Evolutionary conservation across 371 early-diverging fungal species (phyloP).

Genomic region (Saksenaea oblongispora): DNA sequence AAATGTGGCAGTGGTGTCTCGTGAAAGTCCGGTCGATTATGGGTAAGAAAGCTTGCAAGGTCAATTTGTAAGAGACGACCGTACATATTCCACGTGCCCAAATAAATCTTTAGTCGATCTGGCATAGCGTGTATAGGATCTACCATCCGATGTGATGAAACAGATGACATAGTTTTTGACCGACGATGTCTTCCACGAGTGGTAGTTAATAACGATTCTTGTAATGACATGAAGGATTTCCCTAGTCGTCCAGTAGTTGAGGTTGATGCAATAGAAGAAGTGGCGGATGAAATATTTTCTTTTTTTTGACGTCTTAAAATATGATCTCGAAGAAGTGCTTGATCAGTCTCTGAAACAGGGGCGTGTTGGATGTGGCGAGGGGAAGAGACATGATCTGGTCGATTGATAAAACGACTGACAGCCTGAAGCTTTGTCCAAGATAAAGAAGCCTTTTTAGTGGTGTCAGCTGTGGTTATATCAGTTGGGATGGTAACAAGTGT

Average conservation of each 20-base stretch:
- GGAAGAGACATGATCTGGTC: neutral
- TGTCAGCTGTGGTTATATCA: neutral
- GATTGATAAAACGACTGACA: slow-evolving; percentile 6
- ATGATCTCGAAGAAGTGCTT: slow-evolving; percentile 3
- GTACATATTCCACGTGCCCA: slow-evolving; percentile 82
- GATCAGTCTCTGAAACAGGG: neutral
- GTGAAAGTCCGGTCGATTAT: slow-evolving; percentile 10
- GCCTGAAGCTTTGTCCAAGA: slow-evolving; percentile 14
- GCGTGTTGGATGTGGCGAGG: neutral
- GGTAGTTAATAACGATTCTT: neutral
- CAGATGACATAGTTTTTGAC: neutral
- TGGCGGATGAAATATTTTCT: neutral
- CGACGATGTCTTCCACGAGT: neutral
- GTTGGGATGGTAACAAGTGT: neutral
- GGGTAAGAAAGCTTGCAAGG: slow-evolving; percentile 31
- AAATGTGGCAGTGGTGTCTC: slow-evolving; percentile 16
- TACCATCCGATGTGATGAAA: neutral
- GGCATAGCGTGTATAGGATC: slow-evolving; percentile 3
- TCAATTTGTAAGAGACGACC: slow-evolving; percentile 56
- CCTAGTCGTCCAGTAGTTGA: slow-evolving; percentile 1
- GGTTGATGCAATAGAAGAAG: neutral
- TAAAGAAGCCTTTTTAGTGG: neutral
- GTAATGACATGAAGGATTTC: neutral
- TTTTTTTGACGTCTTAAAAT: neutral
- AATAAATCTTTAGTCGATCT: slow-evolving; percentile 58